Percentiles rank a stretch among this genome's conserved stretches.
These are phyloP conservation scores for Verticillium dahliae DNA, from an alignment of 2,329 filamentous ascomycete genomes.

Conservation along the genomic window DNA sequence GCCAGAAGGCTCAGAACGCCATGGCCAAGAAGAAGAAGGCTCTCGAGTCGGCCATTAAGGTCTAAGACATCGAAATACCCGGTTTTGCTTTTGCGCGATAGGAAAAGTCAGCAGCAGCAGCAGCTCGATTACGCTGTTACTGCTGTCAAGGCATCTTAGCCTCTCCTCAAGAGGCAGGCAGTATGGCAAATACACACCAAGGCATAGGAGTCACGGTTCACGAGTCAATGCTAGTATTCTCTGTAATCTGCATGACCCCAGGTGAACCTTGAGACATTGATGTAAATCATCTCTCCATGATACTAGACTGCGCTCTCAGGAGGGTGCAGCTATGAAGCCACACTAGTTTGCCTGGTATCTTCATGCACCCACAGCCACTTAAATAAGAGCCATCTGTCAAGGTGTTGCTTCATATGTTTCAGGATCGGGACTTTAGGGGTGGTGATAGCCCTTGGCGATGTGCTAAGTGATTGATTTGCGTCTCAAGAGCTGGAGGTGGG, in stretches of 20 bases:
- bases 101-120: background rate
- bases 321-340: too few species aligned
- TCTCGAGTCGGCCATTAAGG: slow-evolving; percentile 91
- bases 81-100: background rate
- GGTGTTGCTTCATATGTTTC: background rate
- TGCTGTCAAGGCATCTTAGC: background rate
- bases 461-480: background rate
- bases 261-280: background rate
- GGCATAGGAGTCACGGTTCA: slow-evolving; percentile 2
- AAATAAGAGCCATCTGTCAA: too few species aligned
- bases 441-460: background rate
- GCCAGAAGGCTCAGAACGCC: slow-evolving; percentile 80
- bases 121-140: background rate
- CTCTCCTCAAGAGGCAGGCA: background rate
- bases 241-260: background rate
- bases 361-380: too few species aligned
- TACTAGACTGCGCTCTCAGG: too few species aligned
- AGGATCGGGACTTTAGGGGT: background rate
- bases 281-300: background rate
- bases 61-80: slow-evolving; percentile 52
- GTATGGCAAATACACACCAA: background rate
- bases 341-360: too few species aligned
- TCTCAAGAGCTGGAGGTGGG: background rate
- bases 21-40: slow-evolving; percentile 89
- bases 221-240: background rate